Evolutionary conservation across 1,139 yeast species (phyloP).

Genomic region (Kodamaea sp.): DNA sequence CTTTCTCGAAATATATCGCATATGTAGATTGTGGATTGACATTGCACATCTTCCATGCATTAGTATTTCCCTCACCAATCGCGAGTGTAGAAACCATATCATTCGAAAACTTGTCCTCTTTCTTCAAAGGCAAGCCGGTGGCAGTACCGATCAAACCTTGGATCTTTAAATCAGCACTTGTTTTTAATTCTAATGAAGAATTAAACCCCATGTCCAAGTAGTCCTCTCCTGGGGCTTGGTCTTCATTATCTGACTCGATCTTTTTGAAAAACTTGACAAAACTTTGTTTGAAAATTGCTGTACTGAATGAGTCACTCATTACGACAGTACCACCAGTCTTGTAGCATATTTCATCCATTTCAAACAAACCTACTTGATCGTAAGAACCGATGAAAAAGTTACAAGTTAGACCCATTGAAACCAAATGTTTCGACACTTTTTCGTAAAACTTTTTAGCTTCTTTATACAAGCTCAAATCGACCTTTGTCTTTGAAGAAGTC

Average conservation of each 20-base stretch:
- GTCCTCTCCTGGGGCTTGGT: conserved; percentile 8
- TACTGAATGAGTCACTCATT: conserved; percentile 60
- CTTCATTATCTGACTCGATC: conserved; percentile 22
- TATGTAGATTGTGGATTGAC: conserved; percentile 56
- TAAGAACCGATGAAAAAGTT: conserved; percentile 61
- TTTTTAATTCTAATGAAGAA: conserved; percentile 55
- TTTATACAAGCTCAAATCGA: conserved; percentile 31
- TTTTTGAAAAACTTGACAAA: conserved; percentile 49
- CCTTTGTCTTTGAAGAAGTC: conserved; percentile 28
- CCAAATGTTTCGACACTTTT: conserved; percentile 37
- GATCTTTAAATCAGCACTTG: conserved; percentile 46
- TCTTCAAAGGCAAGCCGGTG: conserved; percentile 33
- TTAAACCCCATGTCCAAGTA: conserved; percentile 51
- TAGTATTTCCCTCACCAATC: conserved; percentile 53
- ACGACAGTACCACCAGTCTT: conserved; percentile 62
- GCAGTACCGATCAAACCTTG: conserved; percentile 63
- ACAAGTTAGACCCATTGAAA: conserved; percentile 48
- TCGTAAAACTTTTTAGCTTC: conserved; percentile 43
- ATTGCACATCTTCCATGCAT: conserved; percentile 59
- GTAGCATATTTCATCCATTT: conserved; percentile 57
- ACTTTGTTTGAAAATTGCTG: conserved; percentile 65
- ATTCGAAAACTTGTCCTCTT: conserved; percentile 22
- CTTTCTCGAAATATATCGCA: conserved; percentile 53
- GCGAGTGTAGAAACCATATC: conserved; percentile 25
- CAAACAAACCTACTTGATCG: conserved; percentile 64